These are phyloP conservation scores for Fonsecaea multimorphosa DNA, from an alignment of 2,329 filamentous ascomycete species.

Conservation along the genomic window DNA sequence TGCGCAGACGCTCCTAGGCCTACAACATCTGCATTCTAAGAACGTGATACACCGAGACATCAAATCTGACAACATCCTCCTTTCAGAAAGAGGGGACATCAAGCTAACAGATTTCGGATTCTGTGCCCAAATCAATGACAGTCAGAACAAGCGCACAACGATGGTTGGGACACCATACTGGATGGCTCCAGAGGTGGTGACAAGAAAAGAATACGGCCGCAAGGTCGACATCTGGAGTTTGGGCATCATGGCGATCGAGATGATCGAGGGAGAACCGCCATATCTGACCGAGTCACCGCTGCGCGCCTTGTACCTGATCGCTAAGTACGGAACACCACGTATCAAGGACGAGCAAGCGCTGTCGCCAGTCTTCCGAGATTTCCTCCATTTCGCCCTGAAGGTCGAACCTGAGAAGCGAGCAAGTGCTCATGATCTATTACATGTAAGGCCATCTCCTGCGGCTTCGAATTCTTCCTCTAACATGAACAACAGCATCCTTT, in stretches of 20 bases:
- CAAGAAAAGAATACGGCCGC: slow-evolving; percentile 93
- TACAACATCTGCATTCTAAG: slow-evolving; percentile 96
- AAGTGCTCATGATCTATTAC: slow-evolving; percentile 88
- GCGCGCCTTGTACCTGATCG: slow-evolving; percentile 91
- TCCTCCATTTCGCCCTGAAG: slow-evolving; percentile 89
- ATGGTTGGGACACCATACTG: slow-evolving; percentile 99
- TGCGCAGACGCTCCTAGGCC: slow-evolving; percentile 74
- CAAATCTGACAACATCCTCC: slow-evolving; percentile 96
- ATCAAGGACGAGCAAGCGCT: slow-evolving; percentile 98
- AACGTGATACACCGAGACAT: slow-evolving; percentile 98
- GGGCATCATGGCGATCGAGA: slow-evolving; percentile 99
- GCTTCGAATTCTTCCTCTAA: slow-evolving; percentile 1
- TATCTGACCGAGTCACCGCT: slow-evolving; percentile 95
- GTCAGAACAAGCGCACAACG: slow-evolving; percentile 94
- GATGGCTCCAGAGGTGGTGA: slow-evolving; percentile 99
- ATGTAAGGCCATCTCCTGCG: slow-evolving; percentile 65
- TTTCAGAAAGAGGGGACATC: slow-evolving; percentile 93
- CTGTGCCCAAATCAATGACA: slow-evolving; percentile 97
- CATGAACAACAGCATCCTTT: slow-evolving; percentile 70
- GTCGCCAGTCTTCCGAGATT: slow-evolving; percentile 94
- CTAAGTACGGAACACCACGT: slow-evolving; percentile 90
- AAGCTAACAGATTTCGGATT: slow-evolving; percentile 99
- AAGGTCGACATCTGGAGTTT: slow-evolving; percentile 99
- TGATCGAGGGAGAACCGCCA: slow-evolving; percentile 98
- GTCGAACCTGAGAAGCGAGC: slow-evolving; percentile 97